These are phyloP conservation scores for Boletus hoseneyae DNA, from an alignment of 1,284 basidiomycete species.

Conservation along the genomic window DNA sequence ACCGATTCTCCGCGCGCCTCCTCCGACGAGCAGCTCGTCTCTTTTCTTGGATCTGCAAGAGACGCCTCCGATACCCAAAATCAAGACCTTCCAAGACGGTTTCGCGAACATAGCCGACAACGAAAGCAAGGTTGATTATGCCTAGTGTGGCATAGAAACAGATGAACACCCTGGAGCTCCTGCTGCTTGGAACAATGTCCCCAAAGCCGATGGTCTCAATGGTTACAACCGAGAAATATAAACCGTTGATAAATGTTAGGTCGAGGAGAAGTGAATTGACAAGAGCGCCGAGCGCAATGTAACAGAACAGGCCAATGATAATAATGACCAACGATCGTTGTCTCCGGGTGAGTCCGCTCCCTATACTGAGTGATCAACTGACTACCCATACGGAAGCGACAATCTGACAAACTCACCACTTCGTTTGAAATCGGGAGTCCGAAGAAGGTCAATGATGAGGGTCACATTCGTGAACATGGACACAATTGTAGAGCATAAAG, in stretches of 20 bases:
- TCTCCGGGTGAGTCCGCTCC: constrained; percentile 76
- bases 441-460: constrained; percentile 59
- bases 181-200: constrained; percentile 57
- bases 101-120: constrained; percentile 65
- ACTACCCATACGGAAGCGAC: background rate
- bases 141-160: constrained; percentile 58
- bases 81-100: constrained; percentile 69
- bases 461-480: constrained; percentile 69
- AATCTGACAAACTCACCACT: constrained; percentile 47
- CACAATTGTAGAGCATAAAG: constrained; percentile 70
- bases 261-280: constrained; percentile 57
- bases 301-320: constrained; percentile 69
- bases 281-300: constrained; percentile 68
- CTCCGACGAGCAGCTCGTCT: constrained; percentile 38
- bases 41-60: constrained; percentile 39
- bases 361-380: constrained; percentile 33
- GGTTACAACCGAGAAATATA: constrained; percentile 69
- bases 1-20: constrained; percentile 45
- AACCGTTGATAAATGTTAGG: constrained; percentile 62
- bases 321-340: constrained; percentile 78
- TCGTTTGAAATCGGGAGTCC: constrained; percentile 61
- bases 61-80: constrained; percentile 54
- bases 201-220: constrained; percentile 81
- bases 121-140: constrained; percentile 61
- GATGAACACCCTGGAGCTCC: constrained; percentile 52